phyloP scores from a whole-genome alignment of 2,329 filamentous ascomycete species.

The Thielaviopsis euricoi region DNA sequence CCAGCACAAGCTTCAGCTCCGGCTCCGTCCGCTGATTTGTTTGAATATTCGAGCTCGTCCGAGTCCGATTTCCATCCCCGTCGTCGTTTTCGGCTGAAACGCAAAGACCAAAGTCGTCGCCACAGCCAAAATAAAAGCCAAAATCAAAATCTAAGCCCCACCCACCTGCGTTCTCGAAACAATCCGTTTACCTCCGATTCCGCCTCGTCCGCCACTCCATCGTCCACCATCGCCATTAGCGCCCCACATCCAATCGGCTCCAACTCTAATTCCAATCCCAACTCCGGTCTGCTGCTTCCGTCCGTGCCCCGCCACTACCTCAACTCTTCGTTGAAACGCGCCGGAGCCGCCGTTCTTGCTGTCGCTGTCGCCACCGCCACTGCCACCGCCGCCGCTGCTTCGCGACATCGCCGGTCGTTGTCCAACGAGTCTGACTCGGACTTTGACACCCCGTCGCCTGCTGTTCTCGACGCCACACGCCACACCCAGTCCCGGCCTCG shows the following conservation, averaged over 20 bases:
- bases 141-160: not conserved
- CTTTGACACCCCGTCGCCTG: not conserved
- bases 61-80: conserved; percentile 24
- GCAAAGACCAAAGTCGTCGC: not conserved
- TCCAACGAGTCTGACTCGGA: not conserved
- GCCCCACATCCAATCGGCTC: not conserved
- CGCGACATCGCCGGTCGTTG: not conserved
- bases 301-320: conserved; percentile 13
- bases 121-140: not conserved
- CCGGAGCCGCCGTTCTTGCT: not conserved
- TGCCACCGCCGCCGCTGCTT: not conserved
- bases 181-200: not conserved
- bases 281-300: not conserved
- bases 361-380: not conserved
- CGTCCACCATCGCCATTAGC: not conserved
- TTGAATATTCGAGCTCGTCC: conserved; percentile 27
- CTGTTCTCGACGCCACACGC: not conserved
- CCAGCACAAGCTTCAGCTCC: not conserved
- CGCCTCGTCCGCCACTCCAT: not conserved
- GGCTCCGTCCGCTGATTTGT: not conserved
- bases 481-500: not conserved
- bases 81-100: not conserved
- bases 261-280: not conserved
- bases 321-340: not conserved
- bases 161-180: not conserved